Conservation (phyloP, 2,329 filamentous ascomycete species). For the Colletotrichum gigasporum region DNA sequence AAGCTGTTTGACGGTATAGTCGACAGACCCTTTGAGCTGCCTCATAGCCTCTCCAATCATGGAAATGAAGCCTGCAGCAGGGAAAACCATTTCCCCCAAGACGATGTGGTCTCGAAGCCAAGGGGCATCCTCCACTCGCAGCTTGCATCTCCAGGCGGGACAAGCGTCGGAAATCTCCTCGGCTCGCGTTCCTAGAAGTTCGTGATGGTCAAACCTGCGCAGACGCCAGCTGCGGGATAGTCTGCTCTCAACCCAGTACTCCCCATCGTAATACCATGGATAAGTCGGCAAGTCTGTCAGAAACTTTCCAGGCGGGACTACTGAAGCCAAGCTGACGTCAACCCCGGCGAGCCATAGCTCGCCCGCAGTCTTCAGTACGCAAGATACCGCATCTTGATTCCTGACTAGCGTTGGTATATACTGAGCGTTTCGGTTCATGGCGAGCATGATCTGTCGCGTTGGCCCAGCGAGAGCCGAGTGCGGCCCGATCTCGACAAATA, state of each 20-base stretch:
- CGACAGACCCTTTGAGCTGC: slow-evolving; percentile 18
- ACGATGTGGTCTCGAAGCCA: slow-evolving; percentile 22
- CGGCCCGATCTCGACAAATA: slow-evolving; percentile 59
- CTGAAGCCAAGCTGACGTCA: background rate
- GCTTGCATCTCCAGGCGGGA: slow-evolving; percentile 20
- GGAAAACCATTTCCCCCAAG: background rate
- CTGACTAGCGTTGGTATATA: slow-evolving; percentile 16
- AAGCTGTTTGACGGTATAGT: slow-evolving; percentile 41
- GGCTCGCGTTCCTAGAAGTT: slow-evolving; percentile 20
- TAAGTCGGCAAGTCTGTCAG: slow-evolving; percentile 20
- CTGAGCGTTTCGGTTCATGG: background rate
- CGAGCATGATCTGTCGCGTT: slow-evolving; percentile 59
- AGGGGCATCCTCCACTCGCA: slow-evolving; percentile 14
- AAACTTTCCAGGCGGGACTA: slow-evolving; percentile 8
- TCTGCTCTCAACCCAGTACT: slow-evolving; percentile 18
- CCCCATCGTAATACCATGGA: slow-evolving; percentile 15
- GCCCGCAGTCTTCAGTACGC: slow-evolving; percentile 25
- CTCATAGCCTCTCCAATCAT: slow-evolving; percentile 23
- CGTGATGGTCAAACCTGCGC: slow-evolving; percentile 11
- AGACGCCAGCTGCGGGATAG: slow-evolving; percentile 17
- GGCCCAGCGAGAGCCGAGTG: slow-evolving; percentile 60
- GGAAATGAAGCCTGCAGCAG: slow-evolving; percentile 15
- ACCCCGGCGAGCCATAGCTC: slow-evolving; percentile 17
- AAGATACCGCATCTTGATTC: background rate
- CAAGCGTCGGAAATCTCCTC: slow-evolving; percentile 15